phyloP scores from a whole-genome alignment of 805 yeast species.

The Soucietia sequanensis region DNA sequence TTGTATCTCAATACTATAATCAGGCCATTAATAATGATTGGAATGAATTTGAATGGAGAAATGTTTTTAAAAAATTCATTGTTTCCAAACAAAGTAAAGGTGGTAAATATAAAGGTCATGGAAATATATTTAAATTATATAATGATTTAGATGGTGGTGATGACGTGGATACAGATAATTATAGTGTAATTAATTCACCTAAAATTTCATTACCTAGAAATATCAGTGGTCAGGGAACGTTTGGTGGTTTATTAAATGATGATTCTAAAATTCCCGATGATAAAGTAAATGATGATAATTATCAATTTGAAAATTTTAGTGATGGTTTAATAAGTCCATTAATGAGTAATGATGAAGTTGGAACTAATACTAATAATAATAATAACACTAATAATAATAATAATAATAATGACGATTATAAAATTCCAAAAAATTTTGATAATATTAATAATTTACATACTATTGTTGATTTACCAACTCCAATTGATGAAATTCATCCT shows the following conservation, averaged over 20 bases:
- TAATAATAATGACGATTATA: neutral
- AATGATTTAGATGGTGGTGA: constrained; percentile 19
- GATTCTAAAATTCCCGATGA: too few species aligned
- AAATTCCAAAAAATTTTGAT: too few species aligned
- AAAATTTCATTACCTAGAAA: constrained; percentile 1
- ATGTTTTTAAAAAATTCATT: constrained; percentile 18
- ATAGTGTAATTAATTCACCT: constrained; percentile 1
- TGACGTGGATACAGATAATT: constrained; percentile 1
- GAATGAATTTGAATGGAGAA: constrained; percentile 28
- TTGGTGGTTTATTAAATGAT: too few species aligned
- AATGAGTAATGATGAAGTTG: constrained; percentile 5
- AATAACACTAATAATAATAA: neutral
- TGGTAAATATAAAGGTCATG: constrained; percentile 31
- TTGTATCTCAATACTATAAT: constrained; percentile 16
- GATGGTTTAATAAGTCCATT: constrained; percentile 8
- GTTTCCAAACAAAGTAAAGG: constrained; percentile 12
- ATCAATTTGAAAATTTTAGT: neutral
- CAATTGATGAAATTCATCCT: constrained; percentile 19
- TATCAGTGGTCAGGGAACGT: too few species aligned
- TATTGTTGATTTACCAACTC: constrained; percentile 25
- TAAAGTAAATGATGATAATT: too few species aligned
- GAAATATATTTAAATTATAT: constrained; percentile 34
- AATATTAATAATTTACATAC: constrained; percentile 12
- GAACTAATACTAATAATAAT: neutral
- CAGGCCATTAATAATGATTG: constrained; percentile 22